A percentile compares a stretch with the other conserved stretches of the same genome.
These are phyloP conservation scores for Pseudozyma tsukubaensis DNA, from an alignment of 1,284 basidiomycete genomes.

Conservation along the genomic window DNA sequence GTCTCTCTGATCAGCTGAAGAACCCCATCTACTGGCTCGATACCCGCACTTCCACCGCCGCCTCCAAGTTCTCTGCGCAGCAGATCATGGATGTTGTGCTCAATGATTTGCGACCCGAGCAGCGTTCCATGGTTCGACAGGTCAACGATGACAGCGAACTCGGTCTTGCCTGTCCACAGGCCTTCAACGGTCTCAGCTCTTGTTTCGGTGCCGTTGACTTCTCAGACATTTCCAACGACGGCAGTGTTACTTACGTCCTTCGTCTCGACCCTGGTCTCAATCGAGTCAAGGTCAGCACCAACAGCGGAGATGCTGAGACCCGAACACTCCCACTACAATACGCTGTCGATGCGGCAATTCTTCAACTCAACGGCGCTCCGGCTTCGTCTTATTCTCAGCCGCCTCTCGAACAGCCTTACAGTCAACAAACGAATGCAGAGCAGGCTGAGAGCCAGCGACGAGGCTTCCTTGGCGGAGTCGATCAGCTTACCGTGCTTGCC, in stretches of 20 bases:
- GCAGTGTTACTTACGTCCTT: constrained; percentile 77
- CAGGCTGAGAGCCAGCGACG: constrained; percentile 75
- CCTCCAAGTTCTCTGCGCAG: constrained; percentile 71
- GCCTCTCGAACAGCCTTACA: constrained; percentile 77
- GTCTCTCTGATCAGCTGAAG: constrained; percentile 15
- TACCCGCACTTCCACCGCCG: constrained; percentile 72
- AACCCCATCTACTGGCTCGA: constrained; percentile 39
- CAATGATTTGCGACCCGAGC: constrained; percentile 45
- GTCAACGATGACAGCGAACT: constrained; percentile 68
- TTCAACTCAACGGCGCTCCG: constrained; percentile 72
- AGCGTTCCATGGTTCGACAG: constrained; percentile 25
- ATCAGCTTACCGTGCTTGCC: constrained; percentile 29
- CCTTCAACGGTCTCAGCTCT: constrained; percentile 77
- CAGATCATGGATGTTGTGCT: constrained; percentile 75
- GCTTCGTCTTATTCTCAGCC: constrained; percentile 61
- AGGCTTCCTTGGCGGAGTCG: constrained; percentile 54
- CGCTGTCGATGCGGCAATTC: constrained; percentile 77
- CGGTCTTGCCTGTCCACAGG: constrained; percentile 75
- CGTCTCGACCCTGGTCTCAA: constrained; percentile 76
- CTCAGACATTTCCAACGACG: constrained; percentile 62
- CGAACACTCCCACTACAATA: constrained; percentile 80
- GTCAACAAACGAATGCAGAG: constrained; percentile 76
- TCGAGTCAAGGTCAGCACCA: constrained; percentile 76
- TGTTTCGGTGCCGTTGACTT: constrained; percentile 81
- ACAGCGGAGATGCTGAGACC: constrained; percentile 78